Evolutionary conservation across 2,329 filamentous ascomycete genomes (phyloP), one percentile per base, ranked within the genome.

Genomic region (Fusarium nurragi): DNA sequence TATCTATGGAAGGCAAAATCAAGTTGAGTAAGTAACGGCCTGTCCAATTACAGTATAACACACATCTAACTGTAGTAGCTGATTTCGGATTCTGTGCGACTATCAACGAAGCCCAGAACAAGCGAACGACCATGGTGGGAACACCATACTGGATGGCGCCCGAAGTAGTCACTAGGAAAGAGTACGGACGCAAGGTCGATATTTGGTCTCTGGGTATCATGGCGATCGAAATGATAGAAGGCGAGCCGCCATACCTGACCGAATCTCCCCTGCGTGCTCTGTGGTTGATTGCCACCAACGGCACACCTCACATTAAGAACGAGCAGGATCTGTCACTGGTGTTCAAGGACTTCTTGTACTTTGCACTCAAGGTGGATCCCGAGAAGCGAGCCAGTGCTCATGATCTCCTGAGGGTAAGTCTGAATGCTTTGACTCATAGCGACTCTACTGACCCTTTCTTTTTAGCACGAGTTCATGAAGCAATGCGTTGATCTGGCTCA

Each of bases 71-170:
- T n/a, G 21, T 12, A 23, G 37, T 65, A 97, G 93, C 94, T 73
- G 95, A 99, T 83, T 98, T 99, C 74, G 95, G 95, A 13, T 99
- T 99, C 81, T 98, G 95, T 77, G 95, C 95, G 22, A 96, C 97
- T 75, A 97, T 98, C 79, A 98, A 97, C 75, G 94, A 98, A 73
- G 90, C 91, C 25, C 94, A 97, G 71, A 96, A 94, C 80, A 98
- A 98, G 84, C 91, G 95, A 60, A 98, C 94, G 6, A 99, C 95
- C 14, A 99, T 98, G 95, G 95, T 99, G 40, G 95, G 95, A 51
- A 98, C 95, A 9, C 95, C 95, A 3, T 99, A 99, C 79, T 99
- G 95, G 95, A 99, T 99, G 95, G 95, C 95, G 2, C 95, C 95
- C 5, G 95, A 99, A 79, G 94, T 99, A 21, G 95, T 99, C 25